Evolutionary conservation across 352 stramenopile species (phyloP), one percentile per base, ranked within the genome.

Genomic region (Globisporangium echinulatum): DNA sequence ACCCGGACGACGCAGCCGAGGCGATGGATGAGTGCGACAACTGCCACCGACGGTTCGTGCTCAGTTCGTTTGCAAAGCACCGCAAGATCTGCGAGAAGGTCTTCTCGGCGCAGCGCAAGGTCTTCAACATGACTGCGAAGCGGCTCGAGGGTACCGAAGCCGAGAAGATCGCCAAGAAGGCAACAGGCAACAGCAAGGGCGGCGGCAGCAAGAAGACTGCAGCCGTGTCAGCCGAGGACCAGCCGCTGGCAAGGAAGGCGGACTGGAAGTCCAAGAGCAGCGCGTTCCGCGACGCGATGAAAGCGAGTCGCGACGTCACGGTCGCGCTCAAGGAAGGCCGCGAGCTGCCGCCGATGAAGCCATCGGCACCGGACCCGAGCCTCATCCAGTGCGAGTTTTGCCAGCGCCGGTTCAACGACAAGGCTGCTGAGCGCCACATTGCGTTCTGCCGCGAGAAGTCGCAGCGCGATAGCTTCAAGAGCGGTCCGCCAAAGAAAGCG

Each of bases 341-440:
- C 19, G 71, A 87, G 25, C 60, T 88, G 2, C 79, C 82, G 4
- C 80, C 84, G 15, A 61, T 81, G 59, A 67, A 77, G 36, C 78
- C 79, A 10, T 82, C 83, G 0, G 82, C 77, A 8, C 80, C 79
- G 4, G 83, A 96, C 54, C 82, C 82, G 43, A 94, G 81, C 47
- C 71, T 97, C 7, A 91, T 98, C 19, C 87, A 84, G 44, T 98
- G 92, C 64, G 88, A 95, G 58, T 90, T 95, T 67, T 98, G 92
- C 66, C 83, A 74, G 55, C 83, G 92, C 9, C 79, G 81, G 17
- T 98, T 97, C 65, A 98, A 97, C 61, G 85, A 97, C 42, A 86
- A 85, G 38, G 91, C 92, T 0, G 92, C 90, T 1, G 91, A 97
- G 52, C 73, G 92, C 4, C 92, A 98, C 65, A 98, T 98, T 57